A percentile compares a stretch with the other conserved stretches of the same genome.
Evolutionary conservation across 2,329 filamentous ascomycete species (phyloP).

Genomic region (Teratosphaeria viscida): DNA sequence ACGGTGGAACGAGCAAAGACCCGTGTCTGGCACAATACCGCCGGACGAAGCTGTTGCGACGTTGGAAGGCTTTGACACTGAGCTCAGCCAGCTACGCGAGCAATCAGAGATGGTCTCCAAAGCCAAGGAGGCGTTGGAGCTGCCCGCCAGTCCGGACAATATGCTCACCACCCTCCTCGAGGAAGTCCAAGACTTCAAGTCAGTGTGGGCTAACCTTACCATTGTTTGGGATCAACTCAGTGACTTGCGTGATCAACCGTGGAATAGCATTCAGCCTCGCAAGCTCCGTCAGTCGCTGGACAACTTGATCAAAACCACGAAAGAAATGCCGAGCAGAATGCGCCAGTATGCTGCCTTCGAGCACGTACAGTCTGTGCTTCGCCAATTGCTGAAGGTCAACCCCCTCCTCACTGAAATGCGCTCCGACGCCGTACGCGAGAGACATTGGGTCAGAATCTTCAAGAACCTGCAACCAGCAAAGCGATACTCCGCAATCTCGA

Average conservation of each 20-base stretch:
- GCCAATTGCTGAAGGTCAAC: slow-evolving; percentile 84
- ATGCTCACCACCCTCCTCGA: slow-evolving; percentile 79
- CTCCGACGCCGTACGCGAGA: slow-evolving; percentile 89
- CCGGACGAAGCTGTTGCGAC: slow-evolving; percentile 80
- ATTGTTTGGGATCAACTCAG: slow-evolving; percentile 96
- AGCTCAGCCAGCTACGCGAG: slow-evolving; percentile 73
- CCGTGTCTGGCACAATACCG: slow-evolving; percentile 85
- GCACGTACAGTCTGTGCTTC: slow-evolving; percentile 85
- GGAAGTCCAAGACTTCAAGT: slow-evolving; percentile 97
- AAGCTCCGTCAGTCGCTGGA: slow-evolving; percentile 87
- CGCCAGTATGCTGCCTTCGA: slow-evolving; percentile 99
- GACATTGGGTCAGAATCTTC: slow-evolving; percentile 97
- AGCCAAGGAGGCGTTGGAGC: slow-evolving; percentile 90
- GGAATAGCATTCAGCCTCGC: slow-evolving; percentile 90
- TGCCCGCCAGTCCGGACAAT: slow-evolving; percentile 69
- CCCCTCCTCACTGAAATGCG: slow-evolving; percentile 79
- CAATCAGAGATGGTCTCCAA: slow-evolving; percentile 91
- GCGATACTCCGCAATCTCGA: slow-evolving; percentile 83
- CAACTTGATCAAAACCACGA: slow-evolving; percentile 90
- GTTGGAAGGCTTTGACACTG: slow-evolving; percentile 69
- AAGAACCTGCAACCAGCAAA: slow-evolving; percentile 88
- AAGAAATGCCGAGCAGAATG: slow-evolving; percentile 98
- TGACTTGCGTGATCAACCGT: slow-evolving; percentile 81
- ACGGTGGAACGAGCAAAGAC: slow-evolving; percentile 95
- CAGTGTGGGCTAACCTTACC: slow-evolving; percentile 89